Evolutionary conservation across 2,329 filamentous ascomycete genomes (phyloP), one percentile per base, ranked within the genome.

Genomic region (Tolypocladium endophyticum): DNA sequence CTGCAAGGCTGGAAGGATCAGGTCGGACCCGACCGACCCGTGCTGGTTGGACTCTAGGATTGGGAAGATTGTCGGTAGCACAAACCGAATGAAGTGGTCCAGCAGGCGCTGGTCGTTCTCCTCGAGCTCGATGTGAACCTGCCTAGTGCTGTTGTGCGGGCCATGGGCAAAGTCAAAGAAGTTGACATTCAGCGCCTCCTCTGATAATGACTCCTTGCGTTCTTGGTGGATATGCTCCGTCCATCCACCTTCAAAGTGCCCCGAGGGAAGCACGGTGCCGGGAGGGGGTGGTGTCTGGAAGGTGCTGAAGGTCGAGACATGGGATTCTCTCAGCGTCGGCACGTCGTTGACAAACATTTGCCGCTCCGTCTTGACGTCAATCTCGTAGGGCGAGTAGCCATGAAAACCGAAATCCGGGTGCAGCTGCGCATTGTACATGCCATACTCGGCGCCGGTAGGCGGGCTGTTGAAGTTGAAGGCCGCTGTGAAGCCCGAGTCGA

Each of bases 341-440:
- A 96, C 83, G 71, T 97, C 90, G 69, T 97, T 91, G 74, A 97
- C 87, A 73, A 90, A 96, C 79, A 95, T 92, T 67, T 97, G 91
- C 64, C 90, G 84, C 77, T 97, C 93, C 1, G 92, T 97, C 81
- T 93, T 96, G 78, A 97, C 89, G 72, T 97, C 93, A 62, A 97
- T 87, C 74, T 97, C 93, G 72, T 95, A 97, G 0, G 92, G 91
- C 25, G 88, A 84, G 72, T 83, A 88, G 64, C 82, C 77, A 63
- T 72, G 72, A 61, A 81, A 81, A 74, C 83, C 79, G 69, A 84
- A 74, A 71, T 88, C 82, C 16, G 80, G 76, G 65, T 83, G 88
- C 75, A 87, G 82, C 76, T 83, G 81, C 23, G 77, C 75, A 64
- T 79, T 83, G 76, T 88, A 89, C 70, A 78, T 81, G 68, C 80